Evolutionary conservation across 768 basidiomycete genomes (phyloP), one percentile per base, ranked within the genome.

Genomic region (Phallus indusiatus): DNA sequence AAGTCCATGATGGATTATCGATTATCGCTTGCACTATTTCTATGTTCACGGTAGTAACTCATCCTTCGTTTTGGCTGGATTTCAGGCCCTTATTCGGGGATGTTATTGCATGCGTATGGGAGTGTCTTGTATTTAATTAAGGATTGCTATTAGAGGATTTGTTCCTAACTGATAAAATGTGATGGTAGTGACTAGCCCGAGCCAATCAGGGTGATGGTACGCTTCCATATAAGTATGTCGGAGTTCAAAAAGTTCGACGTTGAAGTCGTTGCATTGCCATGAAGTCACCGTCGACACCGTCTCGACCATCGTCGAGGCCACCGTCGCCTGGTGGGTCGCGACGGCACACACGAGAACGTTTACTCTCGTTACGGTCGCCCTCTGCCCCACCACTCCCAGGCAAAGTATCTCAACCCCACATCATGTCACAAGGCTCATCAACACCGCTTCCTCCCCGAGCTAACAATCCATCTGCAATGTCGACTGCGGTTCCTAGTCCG

Each of bases 401-500:
- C n/a, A 42, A 12, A 37, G 22, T 34, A 34, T 14, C 57, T 10
- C 48, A 17, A 34, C 17, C 57, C 8, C 49, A 51, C 11, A 53
- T 36, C 7, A 33, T 36, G 46, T 59, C 57, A 16, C 49, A 59
- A 34, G 48, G 17, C 21, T 51, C 57, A 21, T 42, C 52, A 12
- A 59, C 57, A 3, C 49, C 57, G 11, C 49, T 59, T 48, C 57
- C 57, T 17, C 49, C 57, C 1, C 57, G 57, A 10, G 35, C 52
- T n/a, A 35, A 59, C 50, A 51, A 51, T 47, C 34, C 57, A 16
- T 28, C 56, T 22, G 47, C 33, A 17, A 50, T 35, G 21, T 55
- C 54, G 10, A 56, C 55, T 33, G 34, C 56, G 3, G 37, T 36
- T 18, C 24, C 55, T 65, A 86, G 84, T 68, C 83, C 85, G 20